These are phyloP conservation scores for Pisolithus orientalis DNA, from an alignment of 768 basidiomycete species.

Conservation along the genomic window DNA sequence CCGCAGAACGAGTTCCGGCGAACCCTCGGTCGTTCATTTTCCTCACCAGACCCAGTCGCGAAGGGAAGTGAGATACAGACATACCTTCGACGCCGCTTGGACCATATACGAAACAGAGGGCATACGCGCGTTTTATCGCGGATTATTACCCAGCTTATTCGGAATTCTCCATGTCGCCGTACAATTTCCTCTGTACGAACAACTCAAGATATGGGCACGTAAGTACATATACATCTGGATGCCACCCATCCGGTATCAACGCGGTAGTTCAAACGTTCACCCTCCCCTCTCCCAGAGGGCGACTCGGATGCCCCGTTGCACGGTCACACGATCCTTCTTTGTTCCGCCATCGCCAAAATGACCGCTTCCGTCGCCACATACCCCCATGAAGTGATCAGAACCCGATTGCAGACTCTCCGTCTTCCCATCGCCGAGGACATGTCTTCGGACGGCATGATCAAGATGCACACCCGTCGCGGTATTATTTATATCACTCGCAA, in stretches of 20 bases:
- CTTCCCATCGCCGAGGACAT: conserved; percentile 55
- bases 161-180: conserved; percentile 95
- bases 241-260: conserved; percentile 2
- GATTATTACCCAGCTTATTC: conserved; percentile 85
- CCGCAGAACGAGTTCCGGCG: too few species aligned
- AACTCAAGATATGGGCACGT: conserved; percentile 84
- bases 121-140: conserved; percentile 84
- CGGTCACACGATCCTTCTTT: conserved; percentile 64
- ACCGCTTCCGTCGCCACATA: conserved; percentile 93
- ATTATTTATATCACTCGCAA: conserved; percentile 65
- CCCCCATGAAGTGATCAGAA: conserved; percentile 98
- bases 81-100: conserved; percentile 83
- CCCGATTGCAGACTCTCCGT: conserved; percentile 85
- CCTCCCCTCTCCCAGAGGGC: conserved; percentile 15
- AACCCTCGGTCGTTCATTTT: background rate
- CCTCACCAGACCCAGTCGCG: conserved; percentile 69
- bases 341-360: conserved; percentile 94
- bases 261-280: background rate
- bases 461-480: conserved; percentile 51
- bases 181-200: conserved; percentile 95
- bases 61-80: conserved; percentile 72
- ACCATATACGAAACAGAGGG: conserved; percentile 93
- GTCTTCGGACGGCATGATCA: conserved; percentile 58
- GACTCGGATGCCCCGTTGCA: conserved; percentile 25
- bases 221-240: conserved; percentile 30